Evolutionary conservation across 805 yeast genomes (phyloP).

Genomic region (Candida quercuum): DNA sequence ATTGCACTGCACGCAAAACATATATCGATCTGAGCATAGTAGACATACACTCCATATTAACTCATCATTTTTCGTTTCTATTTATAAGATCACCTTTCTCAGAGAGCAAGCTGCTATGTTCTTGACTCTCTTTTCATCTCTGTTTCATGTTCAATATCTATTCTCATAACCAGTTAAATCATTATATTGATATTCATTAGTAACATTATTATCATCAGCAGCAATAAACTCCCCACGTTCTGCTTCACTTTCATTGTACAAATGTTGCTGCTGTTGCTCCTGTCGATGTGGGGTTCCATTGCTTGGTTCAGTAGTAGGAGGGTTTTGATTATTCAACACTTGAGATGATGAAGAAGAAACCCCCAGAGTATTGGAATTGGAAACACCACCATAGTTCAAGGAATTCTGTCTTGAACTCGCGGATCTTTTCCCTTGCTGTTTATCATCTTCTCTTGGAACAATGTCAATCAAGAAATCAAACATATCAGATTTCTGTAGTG

Average conservation of each 20-base stretch:
- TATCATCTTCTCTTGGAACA: conserved; percentile 80
- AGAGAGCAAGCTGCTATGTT: too few relatives aligned
- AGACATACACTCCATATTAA: too few relatives aligned
- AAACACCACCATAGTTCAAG: conserved; percentile 1
- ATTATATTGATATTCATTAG: conserved; percentile 1
- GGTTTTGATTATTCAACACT: too few relatives aligned
- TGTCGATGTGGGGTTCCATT: neutral
- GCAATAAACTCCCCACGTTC: neutral
- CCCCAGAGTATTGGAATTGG: too few relatives aligned
- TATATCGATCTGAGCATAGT: too few relatives aligned
- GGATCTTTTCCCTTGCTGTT: conserved; percentile 16
- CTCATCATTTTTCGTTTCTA: too few relatives aligned
- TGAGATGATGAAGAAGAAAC: too few relatives aligned
- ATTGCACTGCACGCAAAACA: too few relatives aligned
- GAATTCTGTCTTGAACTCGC: conserved; percentile 8
- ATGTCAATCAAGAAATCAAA: conserved; percentile 95
- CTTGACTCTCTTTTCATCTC: neutral
- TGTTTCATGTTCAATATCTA: conserved; percentile 1
- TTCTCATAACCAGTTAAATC: conserved; percentile 2
- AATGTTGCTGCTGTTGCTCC: neutral
- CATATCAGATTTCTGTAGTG: conserved; percentile 92
- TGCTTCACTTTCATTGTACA: neutral
- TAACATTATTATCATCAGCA: neutral
- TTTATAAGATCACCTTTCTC: too few relatives aligned
- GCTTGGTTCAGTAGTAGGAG: neutral